Base-by-base conservation (phyloP, 805 yeast species). In the Cyberlindnera mississippiensis region DNA sequence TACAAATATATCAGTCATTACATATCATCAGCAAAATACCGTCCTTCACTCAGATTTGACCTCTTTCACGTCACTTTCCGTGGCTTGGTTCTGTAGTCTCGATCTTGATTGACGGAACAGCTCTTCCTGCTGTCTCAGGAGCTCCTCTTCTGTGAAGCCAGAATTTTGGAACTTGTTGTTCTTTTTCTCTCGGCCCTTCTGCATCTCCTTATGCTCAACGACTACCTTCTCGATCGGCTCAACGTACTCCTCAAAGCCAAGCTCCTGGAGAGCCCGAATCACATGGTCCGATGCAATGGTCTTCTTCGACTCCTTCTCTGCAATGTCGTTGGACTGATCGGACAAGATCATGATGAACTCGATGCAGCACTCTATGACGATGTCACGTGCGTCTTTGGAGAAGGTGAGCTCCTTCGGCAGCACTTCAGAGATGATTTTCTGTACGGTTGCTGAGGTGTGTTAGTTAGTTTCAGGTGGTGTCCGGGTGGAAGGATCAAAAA, bases 281-380 rank as follows among this genome's bases (percentile, higher is more conserved):
- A 93, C 97, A 60, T 93, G 99, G 61, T 93, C 99, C 2, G 96
- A 84, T 1, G 96, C 95, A 33, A 93, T 93, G 2, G 99, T 93
- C 64, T 93, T 93, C 63, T 93, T 93, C 40, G 95, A 80, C 60
- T 93, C 99, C 55, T 84, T 85, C 55, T 93, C 98, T 1, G 98
- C 98, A 51, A 93, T 89, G 48, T 93, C 98, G 56, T 91, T 90
- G 42, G 91, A 83, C 65, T 89, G 96, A 3, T 96, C 87, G 10
- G 96, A 85, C 33, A 91, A 69, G 45, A 91, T 87, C 95, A 93
- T 91, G 46, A 93, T 83, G 61, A 93, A 91, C 64, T 89, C 96
- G 42, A 93, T 88, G 55, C 97, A 89, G 62, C 96, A 91, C 60
- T 93, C 97, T 33, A 95, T 91, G 34, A 93, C 76, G 33, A 96